Percentiles rank a stretch among this genome's conserved stretches.
phyloP scores from a whole-genome alignment of 305 asterid genomes.

The Solanum hybrid region DNA sequence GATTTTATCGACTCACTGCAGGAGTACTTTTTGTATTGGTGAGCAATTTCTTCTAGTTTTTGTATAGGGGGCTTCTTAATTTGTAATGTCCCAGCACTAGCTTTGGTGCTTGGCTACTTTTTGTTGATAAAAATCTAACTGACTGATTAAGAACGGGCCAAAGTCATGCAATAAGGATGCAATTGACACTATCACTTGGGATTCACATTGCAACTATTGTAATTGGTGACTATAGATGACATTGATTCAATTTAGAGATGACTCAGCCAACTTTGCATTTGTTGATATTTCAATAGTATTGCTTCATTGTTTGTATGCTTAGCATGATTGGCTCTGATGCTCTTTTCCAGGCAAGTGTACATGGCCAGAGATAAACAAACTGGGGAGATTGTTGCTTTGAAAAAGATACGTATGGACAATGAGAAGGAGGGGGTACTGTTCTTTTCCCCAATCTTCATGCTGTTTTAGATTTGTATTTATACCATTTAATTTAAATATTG shows the following conservation, averaged over 20 bases:
- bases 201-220: not conserved
- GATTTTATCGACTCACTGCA: not conserved
- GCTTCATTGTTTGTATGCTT: constrained; percentile 11
- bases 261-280: not conserved
- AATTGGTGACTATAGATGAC: not conserved
- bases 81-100: not conserved
- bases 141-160: not conserved
- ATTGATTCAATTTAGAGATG: not conserved
- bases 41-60: not conserved
- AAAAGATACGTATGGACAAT: constrained; percentile 96
- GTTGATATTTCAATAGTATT: not conserved
- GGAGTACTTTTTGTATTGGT: not conserved
- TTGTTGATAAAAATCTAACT: not conserved
- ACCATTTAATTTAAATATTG: not conserved
- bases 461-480: not conserved
- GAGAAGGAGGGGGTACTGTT: constrained; percentile 90
- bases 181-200: not conserved
- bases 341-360: constrained; percentile 66
- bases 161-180: not conserved
- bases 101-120: not conserved
- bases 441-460: constrained; percentile 9
- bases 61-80: not conserved
- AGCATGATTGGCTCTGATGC: constrained; percentile 5
- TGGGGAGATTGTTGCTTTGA: constrained; percentile 86
- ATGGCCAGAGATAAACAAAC: constrained; percentile 81